Evolutionary conservation across 1,139 yeast genomes (phyloP).

Genomic region (Debaryomyces singareniensis): DNA sequence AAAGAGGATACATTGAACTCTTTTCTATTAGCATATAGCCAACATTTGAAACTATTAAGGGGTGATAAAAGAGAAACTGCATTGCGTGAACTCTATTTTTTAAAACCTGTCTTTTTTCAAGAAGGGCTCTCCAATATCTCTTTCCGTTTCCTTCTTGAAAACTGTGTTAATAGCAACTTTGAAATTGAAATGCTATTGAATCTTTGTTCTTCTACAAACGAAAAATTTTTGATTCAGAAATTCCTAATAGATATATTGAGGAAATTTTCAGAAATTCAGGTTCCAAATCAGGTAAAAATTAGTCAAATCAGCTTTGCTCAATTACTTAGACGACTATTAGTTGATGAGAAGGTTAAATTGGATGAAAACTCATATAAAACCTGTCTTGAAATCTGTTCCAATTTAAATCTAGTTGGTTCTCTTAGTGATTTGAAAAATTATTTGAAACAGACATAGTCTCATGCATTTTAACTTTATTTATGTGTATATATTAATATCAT

Average conservation of each 20-base stretch:
- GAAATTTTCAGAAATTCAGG: neutral
- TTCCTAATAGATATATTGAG: neutral
- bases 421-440: too few relatives aligned
- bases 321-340: slow-evolving; percentile 11
- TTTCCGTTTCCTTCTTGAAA: slow-evolving; percentile 17
- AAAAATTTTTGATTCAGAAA: neutral
- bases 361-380: slow-evolving; percentile 5
- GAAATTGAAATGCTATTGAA: slow-evolving; percentile 29
- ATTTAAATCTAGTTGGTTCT: too few relatives aligned
- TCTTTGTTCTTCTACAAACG: slow-evolving; percentile 10
- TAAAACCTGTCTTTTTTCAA: slow-evolving; percentile 29
- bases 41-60: slow-evolving; percentile 1
- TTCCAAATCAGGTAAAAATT: slow-evolving; percentile 1
- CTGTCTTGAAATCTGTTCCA: too few relatives aligned
- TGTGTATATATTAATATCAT: too few relatives aligned
- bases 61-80: slow-evolving; percentile 3
- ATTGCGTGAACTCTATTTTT: slow-evolving; percentile 18
- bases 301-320: slow-evolving; percentile 14
- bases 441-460: too few relatives aligned
- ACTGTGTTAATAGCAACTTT: slow-evolving; percentile 14
- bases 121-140: slow-evolving; percentile 12
- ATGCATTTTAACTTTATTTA: too few relatives aligned
- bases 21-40: slow-evolving; percentile 11
- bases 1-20: slow-evolving; percentile 18
- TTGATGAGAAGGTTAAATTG: slow-evolving; percentile 7